Base-by-base conservation (phyloP, 2,329 filamentous ascomycete genomes). In the Parastagonospora avenae region DNA sequence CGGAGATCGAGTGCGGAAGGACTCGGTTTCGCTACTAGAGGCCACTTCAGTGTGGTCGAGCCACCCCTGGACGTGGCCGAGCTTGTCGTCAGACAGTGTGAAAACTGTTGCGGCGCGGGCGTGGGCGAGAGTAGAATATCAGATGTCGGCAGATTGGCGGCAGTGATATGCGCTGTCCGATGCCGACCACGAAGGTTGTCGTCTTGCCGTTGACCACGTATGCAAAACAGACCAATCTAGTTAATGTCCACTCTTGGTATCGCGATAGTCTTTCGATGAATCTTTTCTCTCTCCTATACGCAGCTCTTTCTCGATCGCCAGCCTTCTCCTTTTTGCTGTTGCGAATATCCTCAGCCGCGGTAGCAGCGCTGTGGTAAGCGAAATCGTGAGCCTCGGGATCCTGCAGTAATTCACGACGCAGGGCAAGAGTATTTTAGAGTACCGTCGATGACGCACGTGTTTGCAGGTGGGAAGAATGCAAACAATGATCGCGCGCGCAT, bases 1-100 rank as follows among this genome's bases (percentile, higher is more conserved):
- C 47, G 62, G 54, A 47, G 62, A 55, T 46, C 48, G 42, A 55
- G 55, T 49, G 57, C 57, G 63, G 45, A 51, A 59, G 55, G 57
- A 60, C 48, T 54, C 59, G 51, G 54, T 57, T 50, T 58, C 50
- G 49, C 60, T 62, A 51, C 35, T 57, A 46, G 50, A 59, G 52
- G 58, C 56, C 54, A 63, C 53, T 62, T 62, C 60, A 52, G 51
- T 48, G 52, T 60, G 58, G 39, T 45, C 46, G 40, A 55, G 58
- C 50, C 54, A 59, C 54, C 49, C 48, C 42, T 41, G 46, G 45
- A 50, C 37, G 54, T 48, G 58, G 43, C 48, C 55, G 47, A 35
- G 45, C 35, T 48, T 45, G 44, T 46, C 42, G 53, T 52, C 39
- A 48, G 52, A 36, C 50, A 51, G 39, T 38, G 44, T 55, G 51